Percentiles rank a stretch among this genome's conserved stretches.
phyloP scores from a whole-genome alignment of 805 yeast genomes.

The Zygosaccharomyces kombuchaensis region DNA sequence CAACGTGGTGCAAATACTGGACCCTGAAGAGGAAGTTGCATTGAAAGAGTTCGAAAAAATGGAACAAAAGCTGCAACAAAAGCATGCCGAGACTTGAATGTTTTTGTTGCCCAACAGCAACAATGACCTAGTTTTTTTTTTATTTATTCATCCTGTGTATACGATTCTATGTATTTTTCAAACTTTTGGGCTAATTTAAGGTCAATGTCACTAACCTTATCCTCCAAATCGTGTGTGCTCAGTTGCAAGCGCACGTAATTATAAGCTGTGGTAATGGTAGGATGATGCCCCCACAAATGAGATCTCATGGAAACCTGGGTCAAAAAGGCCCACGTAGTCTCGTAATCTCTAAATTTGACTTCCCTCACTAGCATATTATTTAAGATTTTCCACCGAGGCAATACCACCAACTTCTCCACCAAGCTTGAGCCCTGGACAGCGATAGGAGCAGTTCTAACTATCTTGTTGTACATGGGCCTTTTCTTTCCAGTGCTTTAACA shows the following conservation, averaged over 20 bases:
- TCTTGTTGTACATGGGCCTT: constrained; percentile 38
- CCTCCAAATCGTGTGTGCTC: constrained; percentile 61
- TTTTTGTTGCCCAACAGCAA: neutral
- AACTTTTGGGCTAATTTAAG: constrained; percentile 50
- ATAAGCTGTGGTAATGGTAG: constrained; percentile 60
- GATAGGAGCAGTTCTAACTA: constrained; percentile 31
- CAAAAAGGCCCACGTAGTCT: constrained; percentile 64
- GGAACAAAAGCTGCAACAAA: constrained; percentile 50
- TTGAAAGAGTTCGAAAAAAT: constrained; percentile 79
- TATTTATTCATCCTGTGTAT: constrained; percentile 8
- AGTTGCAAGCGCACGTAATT: constrained; percentile 51
- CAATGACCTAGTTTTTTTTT: neutral
- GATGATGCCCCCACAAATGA: constrained; percentile 64
- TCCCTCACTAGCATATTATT: constrained; percentile 32
- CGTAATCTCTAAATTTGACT: constrained; percentile 47
- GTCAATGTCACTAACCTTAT: constrained; percentile 48
- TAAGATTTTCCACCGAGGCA: constrained; percentile 28
- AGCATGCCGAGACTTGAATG: neutral
- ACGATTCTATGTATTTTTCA: constrained; percentile 34
- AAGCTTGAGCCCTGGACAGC: constrained; percentile 29
- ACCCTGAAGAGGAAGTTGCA: constrained; percentile 72
- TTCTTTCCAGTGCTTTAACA: neutral
- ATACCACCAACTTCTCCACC: constrained; percentile 13
- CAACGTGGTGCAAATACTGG: constrained; percentile 82
- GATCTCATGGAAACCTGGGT: constrained; percentile 54